Base-by-base conservation (phyloP, 164 flowering plant species). In the Santalum album region DNA sequence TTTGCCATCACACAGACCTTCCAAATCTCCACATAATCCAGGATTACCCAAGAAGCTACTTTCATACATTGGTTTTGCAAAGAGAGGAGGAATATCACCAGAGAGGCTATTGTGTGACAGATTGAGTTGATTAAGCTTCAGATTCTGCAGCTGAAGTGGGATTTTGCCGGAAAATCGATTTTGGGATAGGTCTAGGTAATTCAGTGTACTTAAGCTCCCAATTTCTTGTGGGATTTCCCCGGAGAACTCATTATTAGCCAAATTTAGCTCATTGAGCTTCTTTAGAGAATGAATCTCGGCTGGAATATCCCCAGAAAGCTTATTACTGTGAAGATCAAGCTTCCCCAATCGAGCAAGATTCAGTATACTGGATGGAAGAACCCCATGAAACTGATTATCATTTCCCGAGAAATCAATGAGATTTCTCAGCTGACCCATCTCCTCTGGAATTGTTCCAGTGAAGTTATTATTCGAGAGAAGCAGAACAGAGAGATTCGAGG, bases 1-100 rank as follows among this genome's bases (percentile, higher is more conserved):
- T 38, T 35, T 61, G 15, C 58, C 53, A 43, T 61, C 62, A 35
- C 91, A 84, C n/a, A 73, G 55, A 36, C 80, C 82, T 12, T 67
- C 60, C 12, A 76, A 44, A 43, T 68, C 80, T 0, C 77, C 75
- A 55, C 91, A 84, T 39, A 84, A 63, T 1, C 84, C 91, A 6
- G 84, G 86, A 61, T 84, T 84, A 0, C 84, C 91, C 49, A 79
- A 16, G 38, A 84, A 84, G 65, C 84, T 80, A 47, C 35, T 68
- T 58, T 34, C 72, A 39, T 79, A 84, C 49, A 68, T 74, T 35
- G 54, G 57, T 35, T 73, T 82, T 0, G 73, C 72, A 49, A 68
- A 82, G 17, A 66, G 16, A 25, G 86, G 75, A 1, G 91, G 91
- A 11, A 84, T 56, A n/a, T 59, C 62, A 6, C 91, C 91, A 0